Conservation (phyloP, 495 filamentous ascomycete species). For the Aspergillus nidulans region DNA sequence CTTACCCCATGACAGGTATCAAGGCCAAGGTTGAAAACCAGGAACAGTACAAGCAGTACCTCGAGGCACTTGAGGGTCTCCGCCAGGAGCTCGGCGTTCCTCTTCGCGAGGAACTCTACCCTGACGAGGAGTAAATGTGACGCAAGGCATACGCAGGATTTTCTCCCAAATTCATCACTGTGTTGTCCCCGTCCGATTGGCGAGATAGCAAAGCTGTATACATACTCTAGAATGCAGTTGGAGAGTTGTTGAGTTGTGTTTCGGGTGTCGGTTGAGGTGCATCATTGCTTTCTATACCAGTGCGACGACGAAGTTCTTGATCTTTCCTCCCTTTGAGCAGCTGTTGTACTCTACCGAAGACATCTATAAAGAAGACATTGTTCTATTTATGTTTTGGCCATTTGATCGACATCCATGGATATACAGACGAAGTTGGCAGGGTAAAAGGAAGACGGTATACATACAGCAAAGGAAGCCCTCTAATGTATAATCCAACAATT, state of each 20-base stretch:
- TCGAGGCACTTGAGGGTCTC: constrained; percentile 84
- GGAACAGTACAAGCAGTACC: constrained; percentile 96
- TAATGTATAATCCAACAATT: constrained; percentile 21
- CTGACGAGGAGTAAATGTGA: constrained; percentile 56
- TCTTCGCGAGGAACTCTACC: constrained; percentile 93
- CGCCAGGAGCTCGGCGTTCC: constrained; percentile 89
- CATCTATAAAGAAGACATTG: constrained; percentile 11
- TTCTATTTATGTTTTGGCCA: background rate
- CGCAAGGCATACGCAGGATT: background rate
- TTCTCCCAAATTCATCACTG: background rate
- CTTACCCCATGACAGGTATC: constrained; percentile 62
- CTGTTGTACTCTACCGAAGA: constrained; percentile 22
- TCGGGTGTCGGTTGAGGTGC: constrained; percentile 15
- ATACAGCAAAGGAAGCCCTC: background rate
- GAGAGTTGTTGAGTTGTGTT: constrained; percentile 6
- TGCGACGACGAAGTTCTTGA: constrained; percentile 20
- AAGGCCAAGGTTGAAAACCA: constrained; percentile 99
- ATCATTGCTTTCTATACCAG: constrained; percentile 27
- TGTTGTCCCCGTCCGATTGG: constrained; percentile 14
- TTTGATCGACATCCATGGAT: background rate
- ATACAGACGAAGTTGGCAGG: background rate
- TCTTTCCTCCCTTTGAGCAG: constrained; percentile 17
- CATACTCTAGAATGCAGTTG: constrained; percentile 44
- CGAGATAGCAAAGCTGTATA: constrained; percentile 47
- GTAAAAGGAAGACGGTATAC: background rate